Evolutionary conservation across 2,329 filamentous ascomycete species (phyloP).

Genomic region (Colletotrichum camelliae): DNA sequence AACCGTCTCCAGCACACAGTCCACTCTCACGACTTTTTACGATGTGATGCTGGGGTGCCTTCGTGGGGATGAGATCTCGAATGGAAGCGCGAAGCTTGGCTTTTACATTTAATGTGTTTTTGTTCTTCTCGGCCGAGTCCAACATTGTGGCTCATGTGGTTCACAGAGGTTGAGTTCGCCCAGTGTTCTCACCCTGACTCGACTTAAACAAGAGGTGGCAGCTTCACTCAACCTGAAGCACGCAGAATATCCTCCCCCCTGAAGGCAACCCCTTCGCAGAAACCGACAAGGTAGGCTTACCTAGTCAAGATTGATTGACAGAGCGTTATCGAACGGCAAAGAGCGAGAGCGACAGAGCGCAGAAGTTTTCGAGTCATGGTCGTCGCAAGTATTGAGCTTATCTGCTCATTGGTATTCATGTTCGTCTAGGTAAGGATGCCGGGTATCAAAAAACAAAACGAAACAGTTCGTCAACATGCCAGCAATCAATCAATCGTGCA

Average conservation of each 20-base stretch:
- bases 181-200: not conserved
- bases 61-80: conserved; percentile 3
- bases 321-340: not conserved
- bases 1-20: not conserved
- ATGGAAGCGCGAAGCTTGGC: conserved; percentile 8
- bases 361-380: not conserved
- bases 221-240: conserved; percentile 14
- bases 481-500: not conserved
- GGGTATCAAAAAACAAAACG: conserved; percentile 14
- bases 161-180: not conserved
- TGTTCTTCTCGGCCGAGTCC: not conserved
- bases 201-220: not conserved
- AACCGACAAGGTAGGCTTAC: not conserved
- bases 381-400: not conserved
- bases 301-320: not conserved
- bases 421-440: not conserved
- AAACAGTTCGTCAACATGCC: not conserved
- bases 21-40: not conserved
- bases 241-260: not conserved
- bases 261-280: not conserved
- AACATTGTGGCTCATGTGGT: not conserved
- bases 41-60: conserved; percentile 8
- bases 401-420: not conserved
- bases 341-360: not conserved
- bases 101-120: not conserved